Base-by-base conservation (phyloP, 345 rosid species). In the Geranium brycei region DNA sequence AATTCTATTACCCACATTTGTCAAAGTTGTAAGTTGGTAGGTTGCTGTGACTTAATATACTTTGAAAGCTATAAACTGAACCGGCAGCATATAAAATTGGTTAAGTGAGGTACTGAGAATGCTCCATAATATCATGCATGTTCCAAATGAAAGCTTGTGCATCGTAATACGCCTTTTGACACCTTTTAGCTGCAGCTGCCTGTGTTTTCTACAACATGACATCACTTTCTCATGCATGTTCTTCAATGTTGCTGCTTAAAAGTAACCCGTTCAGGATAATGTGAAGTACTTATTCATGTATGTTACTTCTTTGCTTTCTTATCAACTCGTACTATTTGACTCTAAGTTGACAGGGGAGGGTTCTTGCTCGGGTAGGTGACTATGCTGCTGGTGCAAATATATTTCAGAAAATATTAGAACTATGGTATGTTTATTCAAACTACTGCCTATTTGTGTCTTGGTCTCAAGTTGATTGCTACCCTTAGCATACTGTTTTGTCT, bases 271-370 rank as follows among this genome's bases (percentile, higher is more conserved):
- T 47, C 13, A 47, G 53, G 14, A 47, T 47, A 13, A 8, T 7
- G 53, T 47, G 11, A 47, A 0, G 0, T 11, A 47, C 14, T 8
- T 57, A 57, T 57, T 57, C 18, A 4, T 32, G 18, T 60, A 35
- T 14, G 41, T 58, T 65, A 35, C 30, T 47, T 60, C 59, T 51
- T 71, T 59, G 51, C 57, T 72, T 73, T 69, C 75, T 75, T 76
- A 77, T 70, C 75, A 71, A 75, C 68, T 63, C 75, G 70, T 70
- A 47, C 76, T 63, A 68, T 78, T 77, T 81, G 78, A 82, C 86
- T 92, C 73, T 75, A 92, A 92, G 99, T 88, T 90, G 87, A 92
- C 97, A 92, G 99, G 99, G 99, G 76, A 87, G 83, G 74, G 87
- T 87, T 80, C 89, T 85, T 68, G 89, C 89, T 64, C 73, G 75